These are phyloP conservation scores for Cercospora citrullina DNA, from an alignment of 2,329 filamentous ascomycete species.

Conservation along the genomic window DNA sequence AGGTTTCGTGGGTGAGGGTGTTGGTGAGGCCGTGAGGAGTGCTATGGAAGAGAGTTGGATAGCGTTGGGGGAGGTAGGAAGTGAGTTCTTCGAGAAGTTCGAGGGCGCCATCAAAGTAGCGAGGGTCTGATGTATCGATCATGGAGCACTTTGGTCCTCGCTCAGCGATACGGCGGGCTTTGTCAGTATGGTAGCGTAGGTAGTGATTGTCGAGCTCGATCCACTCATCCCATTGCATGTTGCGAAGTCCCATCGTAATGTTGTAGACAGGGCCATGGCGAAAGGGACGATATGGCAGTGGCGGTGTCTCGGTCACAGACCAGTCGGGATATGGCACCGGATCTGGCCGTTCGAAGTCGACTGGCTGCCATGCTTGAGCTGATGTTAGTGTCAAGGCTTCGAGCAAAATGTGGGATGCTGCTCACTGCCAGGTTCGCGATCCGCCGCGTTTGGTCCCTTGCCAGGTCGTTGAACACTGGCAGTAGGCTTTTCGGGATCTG, in stretches of 20 bases:
- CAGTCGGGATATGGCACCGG: slow-evolving; percentile 66
- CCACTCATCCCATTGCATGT: slow-evolving; percentile 70
- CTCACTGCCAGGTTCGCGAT: slow-evolving; percentile 51
- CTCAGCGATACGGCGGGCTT: slow-evolving; percentile 65
- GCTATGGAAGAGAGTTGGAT: slow-evolving; percentile 67
- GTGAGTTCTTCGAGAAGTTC: slow-evolving; percentile 74
- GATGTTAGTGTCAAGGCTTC: slow-evolving; percentile 13
- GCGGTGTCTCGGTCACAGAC: slow-evolving; percentile 67
- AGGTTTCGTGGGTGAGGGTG: slow-evolving; percentile 67
- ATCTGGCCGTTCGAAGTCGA: slow-evolving; percentile 59
- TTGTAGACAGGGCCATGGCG: slow-evolving; percentile 70
- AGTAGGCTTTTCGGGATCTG: slow-evolving; percentile 50
- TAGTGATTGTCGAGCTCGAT: slow-evolving; percentile 84
- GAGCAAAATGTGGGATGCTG: background rate
- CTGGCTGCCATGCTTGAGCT: slow-evolving; percentile 56
- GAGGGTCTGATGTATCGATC: slow-evolving; percentile 65
- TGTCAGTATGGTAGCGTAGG: slow-evolving; percentile 69
- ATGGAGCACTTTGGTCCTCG: slow-evolving; percentile 66
- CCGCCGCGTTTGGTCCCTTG: slow-evolving; percentile 38
- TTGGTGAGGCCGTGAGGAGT: slow-evolving; percentile 69
- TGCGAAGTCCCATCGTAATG: slow-evolving; percentile 75
- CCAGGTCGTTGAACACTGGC: slow-evolving; percentile 24
- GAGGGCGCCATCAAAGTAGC: slow-evolving; percentile 63
- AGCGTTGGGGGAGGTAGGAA: slow-evolving; percentile 70
- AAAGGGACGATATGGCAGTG: slow-evolving; percentile 76